Evolutionary conservation across 1,284 basidiomycete genomes (phyloP).

Genomic region (Boletus smithii): DNA sequence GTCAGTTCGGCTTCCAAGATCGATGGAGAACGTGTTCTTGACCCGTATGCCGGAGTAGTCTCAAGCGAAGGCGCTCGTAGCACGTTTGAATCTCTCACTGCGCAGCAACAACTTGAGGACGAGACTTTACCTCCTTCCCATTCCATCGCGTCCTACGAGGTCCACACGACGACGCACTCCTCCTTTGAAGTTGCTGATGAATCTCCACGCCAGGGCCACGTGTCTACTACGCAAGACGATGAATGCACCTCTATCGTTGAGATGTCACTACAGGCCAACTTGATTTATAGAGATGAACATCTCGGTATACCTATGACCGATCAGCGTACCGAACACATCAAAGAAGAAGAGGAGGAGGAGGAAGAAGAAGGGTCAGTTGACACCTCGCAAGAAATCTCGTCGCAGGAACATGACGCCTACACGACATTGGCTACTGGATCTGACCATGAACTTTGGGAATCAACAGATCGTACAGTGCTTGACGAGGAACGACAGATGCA

Average conservation of each 20-base stretch:
- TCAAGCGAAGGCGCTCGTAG: not conserved
- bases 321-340: not conserved
- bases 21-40: not conserved
- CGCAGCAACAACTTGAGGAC: not conserved
- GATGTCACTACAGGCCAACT: not conserved
- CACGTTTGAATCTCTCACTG: not conserved
- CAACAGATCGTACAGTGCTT: not conserved
- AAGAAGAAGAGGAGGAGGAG: not conserved
- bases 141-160: not conserved
- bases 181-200: not conserved
- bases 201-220: not conserved
- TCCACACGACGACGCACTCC: not conserved
- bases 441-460: not conserved
- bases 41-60: not conserved
- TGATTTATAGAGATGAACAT: conserved; percentile 1
- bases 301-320: not conserved
- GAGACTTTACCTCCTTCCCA: not conserved
- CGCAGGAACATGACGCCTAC: not conserved
- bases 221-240: not conserved
- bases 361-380: not conserved
- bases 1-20: not conserved
- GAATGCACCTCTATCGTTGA: not conserved
- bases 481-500: not conserved
- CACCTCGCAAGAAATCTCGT: not conserved
- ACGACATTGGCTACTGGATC: not conserved